Evolutionary conservation across 345 rosid species (phyloP).

Genomic region (Abelmoschus esculentus): DNA sequence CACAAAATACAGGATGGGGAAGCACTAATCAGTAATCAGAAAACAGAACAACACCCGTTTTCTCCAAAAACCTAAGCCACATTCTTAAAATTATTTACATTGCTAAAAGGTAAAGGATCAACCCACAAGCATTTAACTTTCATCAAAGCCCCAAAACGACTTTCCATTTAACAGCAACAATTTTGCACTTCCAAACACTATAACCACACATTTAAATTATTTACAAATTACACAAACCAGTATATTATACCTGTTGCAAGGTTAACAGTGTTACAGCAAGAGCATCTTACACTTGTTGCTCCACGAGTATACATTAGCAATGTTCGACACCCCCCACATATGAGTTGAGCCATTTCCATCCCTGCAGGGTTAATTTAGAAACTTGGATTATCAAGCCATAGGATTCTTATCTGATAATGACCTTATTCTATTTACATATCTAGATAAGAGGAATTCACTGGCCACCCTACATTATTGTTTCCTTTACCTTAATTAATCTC

Average conservation of each 20-base stretch:
- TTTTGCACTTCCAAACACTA: background rate
- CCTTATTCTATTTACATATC: background rate
- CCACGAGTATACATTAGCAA: slow-evolving; percentile 82
- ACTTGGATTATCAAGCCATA: slow-evolving; percentile 3
- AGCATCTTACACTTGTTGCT: slow-evolving; percentile 87
- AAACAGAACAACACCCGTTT: background rate
- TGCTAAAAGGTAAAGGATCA: background rate
- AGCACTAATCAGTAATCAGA: background rate
- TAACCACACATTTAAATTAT: background rate
- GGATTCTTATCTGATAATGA: background rate
- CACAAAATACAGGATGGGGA: background rate
- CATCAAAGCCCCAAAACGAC: slow-evolving; percentile 2
- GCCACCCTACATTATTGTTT: too few species aligned
- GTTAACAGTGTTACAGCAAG: slow-evolving; percentile 85
- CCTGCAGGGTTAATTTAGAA: slow-evolving; percentile 27
- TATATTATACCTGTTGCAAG: slow-evolving; percentile 51
- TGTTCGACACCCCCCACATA: slow-evolving; percentile 89
- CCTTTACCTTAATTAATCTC: background rate
- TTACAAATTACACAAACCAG: background rate
- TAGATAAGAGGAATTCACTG: background rate
- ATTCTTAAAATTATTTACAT: background rate
- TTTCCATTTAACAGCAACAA: background rate
- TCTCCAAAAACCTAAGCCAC: background rate
- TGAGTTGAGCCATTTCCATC: slow-evolving; percentile 81
- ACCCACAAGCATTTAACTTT: background rate